Evolutionary conservation across 345 rosid genomes (phyloP).

Genomic region (Laguncularia racemosa): DNA sequence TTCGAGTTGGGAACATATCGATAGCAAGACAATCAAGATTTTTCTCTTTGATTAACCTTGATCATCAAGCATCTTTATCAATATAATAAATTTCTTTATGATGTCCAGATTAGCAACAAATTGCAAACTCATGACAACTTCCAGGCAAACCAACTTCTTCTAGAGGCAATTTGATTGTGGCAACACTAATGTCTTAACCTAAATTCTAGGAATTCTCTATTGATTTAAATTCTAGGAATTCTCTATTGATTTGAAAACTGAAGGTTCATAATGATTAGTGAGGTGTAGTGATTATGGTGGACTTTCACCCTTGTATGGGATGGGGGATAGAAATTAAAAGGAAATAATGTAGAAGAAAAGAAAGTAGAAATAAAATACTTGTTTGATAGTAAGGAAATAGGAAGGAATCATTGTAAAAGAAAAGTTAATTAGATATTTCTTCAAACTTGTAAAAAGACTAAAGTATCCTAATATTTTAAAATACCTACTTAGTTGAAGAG

Average conservation of each 20-base stretch:
- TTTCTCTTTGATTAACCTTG: conserved; percentile 12
- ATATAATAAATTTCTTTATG: conserved; percentile 8
- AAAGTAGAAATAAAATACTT: too few relatives aligned
- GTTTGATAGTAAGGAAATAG: too few relatives aligned
- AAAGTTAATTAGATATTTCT: too few relatives aligned
- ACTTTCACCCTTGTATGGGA: conserved; percentile 20
- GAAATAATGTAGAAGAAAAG: too few relatives aligned
- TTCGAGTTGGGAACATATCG: conserved; percentile 53
- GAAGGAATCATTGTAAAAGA: too few relatives aligned
- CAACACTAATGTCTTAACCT: conserved; percentile 15
- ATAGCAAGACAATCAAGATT: conserved; percentile 32
- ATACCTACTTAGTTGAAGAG: too few relatives aligned
- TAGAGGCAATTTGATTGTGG: conserved; percentile 12
- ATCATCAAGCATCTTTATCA: conserved; percentile 14
- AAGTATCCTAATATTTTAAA: too few relatives aligned
- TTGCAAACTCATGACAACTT: conserved; percentile 12
- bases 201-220: too few relatives aligned
- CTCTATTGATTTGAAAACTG: conserved; percentile 10
- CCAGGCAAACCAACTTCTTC: conserved; percentile 24
- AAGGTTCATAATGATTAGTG: conserved; percentile 19
- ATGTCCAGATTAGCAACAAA: conserved; percentile 1
- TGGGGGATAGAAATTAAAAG: too few relatives aligned
- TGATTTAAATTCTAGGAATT: background rate
- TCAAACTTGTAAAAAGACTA: too few relatives aligned
- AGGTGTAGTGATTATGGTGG: conserved; percentile 31